These are phyloP conservation scores for Dunaliella sp. DNA, from an alignment of 139 green algal genomes.

Conservation along the genomic window DNA sequence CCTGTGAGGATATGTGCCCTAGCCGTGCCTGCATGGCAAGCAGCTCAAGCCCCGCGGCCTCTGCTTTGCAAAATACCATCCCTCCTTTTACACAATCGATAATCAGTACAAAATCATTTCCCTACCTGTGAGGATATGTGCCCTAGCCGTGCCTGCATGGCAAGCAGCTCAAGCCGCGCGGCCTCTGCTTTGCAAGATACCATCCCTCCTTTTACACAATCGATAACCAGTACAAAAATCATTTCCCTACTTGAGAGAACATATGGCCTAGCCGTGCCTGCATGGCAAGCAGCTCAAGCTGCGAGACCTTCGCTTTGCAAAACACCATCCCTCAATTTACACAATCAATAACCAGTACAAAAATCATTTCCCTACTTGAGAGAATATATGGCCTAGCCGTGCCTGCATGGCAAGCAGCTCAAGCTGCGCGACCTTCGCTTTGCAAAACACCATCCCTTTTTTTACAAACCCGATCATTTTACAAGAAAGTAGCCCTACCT, in stretches of 20 bases:
- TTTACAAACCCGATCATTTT: background rate
- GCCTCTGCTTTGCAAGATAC: background rate
- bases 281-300: too few species aligned
- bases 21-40: background rate
- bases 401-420: background rate
- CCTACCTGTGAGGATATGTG: too few species aligned
- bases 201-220: background rate
- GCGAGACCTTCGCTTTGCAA: too few species aligned
- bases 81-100: background rate
- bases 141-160: background rate
- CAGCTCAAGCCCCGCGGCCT: background rate
- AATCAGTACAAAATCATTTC: background rate
- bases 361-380: background rate
- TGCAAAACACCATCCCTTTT: background rate
- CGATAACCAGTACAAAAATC: background rate
- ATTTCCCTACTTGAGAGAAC: too few species aligned
- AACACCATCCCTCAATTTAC: too few species aligned
- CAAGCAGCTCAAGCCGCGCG: constrained; percentile 2
- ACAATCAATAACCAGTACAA: background rate
- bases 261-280: too few species aligned
- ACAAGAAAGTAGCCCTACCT: background rate
- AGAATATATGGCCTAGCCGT: background rate
- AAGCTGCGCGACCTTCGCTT: background rate
- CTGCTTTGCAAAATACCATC: background rate
- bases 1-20: background rate